Evolutionary conservation across 129 eudicot genomes (phyloP).

Genomic region (Pseudognaphalium luteoalbum): DNA sequence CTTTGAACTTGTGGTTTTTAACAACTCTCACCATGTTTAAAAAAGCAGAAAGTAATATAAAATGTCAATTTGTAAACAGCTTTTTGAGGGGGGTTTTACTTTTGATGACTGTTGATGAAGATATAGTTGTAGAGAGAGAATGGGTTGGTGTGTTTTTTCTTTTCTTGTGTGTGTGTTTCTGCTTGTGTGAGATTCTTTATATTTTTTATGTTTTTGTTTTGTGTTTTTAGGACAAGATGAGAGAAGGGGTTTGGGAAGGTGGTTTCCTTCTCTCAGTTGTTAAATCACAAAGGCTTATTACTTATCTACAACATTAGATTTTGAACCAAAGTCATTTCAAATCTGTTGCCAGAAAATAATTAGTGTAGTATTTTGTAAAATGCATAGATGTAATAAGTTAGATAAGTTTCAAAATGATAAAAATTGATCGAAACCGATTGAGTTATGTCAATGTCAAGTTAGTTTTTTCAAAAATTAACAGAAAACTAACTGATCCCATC

Average conservation of each 20-base stretch:
- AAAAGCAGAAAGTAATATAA: constrained; percentile 22
- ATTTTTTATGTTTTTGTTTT: constrained; percentile 8
- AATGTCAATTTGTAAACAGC: constrained; percentile 29
- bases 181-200: constrained; percentile 21
- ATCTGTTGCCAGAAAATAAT: constrained; percentile 7
- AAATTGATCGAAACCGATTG: too few species aligned
- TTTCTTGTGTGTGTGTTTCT: constrained; percentile 12
- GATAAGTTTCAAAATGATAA: too few species aligned
- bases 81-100: constrained; percentile 24
- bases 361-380: too few species aligned
- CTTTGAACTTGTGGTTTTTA: constrained; percentile 47
- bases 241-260: constrained; percentile 22
- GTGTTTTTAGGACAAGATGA: constrained; percentile 13
- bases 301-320: constrained; percentile 32
- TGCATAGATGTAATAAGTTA: too few species aligned
- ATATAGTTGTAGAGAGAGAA: constrained; percentile 1
- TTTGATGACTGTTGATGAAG: constrained; percentile 18
- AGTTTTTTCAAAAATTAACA: too few species aligned
- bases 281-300: constrained; percentile 22
- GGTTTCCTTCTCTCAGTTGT: constrained; percentile 2
- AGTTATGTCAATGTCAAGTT: too few species aligned
- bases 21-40: constrained; percentile 23
- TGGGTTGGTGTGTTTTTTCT: constrained; percentile 21
- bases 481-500: too few species aligned
- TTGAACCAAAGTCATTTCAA: constrained; percentile 29